Conservation (phyloP, 768 basidiomycete genomes). For the Royoungia palumana region DNA sequence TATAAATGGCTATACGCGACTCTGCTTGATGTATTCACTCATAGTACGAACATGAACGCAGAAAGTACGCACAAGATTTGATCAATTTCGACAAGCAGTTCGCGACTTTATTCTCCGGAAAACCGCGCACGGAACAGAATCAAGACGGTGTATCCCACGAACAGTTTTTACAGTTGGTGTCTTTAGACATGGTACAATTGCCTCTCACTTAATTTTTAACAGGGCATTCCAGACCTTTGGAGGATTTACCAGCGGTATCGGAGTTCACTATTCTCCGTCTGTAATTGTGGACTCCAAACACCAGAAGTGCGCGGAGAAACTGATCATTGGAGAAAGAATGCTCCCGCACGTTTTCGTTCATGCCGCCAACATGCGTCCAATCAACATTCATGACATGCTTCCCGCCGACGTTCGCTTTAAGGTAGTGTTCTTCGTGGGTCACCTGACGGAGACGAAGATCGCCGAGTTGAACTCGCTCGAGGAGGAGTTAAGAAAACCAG, state of each 20-base stretch:
- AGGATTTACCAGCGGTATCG: constrained; percentile 37
- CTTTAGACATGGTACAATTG: neutral
- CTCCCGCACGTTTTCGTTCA: constrained; percentile 35
- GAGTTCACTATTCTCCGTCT: constrained; percentile 41
- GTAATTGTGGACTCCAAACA: constrained; percentile 32
- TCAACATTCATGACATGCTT: constrained; percentile 41
- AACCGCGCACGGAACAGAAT: constrained; percentile 48
- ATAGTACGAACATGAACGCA: constrained; percentile 68
- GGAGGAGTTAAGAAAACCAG: constrained; percentile 22
- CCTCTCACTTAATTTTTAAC: neutral
- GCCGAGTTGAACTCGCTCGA: constrained; percentile 27
- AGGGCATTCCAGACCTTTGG: constrained; percentile 40
- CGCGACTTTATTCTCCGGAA: constrained; percentile 64
- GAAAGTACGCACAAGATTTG: constrained; percentile 66
- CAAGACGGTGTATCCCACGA: constrained; percentile 34
- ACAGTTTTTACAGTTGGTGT: constrained; percentile 34
- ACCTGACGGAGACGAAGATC: constrained; percentile 20
- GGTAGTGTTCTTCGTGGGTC: constrained; percentile 35
- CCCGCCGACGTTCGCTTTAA: constrained; percentile 39
- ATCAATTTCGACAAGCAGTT: constrained; percentile 70
- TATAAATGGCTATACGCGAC: neutral
- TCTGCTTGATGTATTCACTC: neutral
- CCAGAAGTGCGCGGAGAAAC: constrained; percentile 30
- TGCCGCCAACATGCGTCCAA: constrained; percentile 34
- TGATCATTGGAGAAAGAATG: constrained; percentile 40